These are phyloP conservation scores for Lippia alba DNA, from an alignment of 305 asterid species.

Conservation along the genomic window DNA sequence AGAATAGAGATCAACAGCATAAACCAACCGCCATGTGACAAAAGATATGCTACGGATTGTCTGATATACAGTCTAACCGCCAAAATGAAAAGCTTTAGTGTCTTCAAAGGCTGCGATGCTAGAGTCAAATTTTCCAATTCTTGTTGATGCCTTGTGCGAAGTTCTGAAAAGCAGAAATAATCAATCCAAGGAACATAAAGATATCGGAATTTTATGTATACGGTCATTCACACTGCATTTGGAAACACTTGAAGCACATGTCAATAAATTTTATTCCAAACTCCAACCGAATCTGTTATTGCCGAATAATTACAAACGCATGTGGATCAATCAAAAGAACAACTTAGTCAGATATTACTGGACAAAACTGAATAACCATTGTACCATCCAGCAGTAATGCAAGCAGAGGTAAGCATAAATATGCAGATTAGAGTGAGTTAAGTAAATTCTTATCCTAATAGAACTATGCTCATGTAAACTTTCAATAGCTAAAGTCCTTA, in stretches of 20 bases:
- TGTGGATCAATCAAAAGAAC: conserved; percentile 12
- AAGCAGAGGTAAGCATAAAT: background rate
- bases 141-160: conserved; percentile 58
- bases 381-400: too few relatives aligned
- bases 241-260: background rate
- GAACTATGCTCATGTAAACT: background rate
- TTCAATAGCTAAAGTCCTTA: background rate
- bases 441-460: background rate
- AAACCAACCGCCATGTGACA: conserved; percentile 70
- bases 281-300: background rate
- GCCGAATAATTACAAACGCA: background rate
- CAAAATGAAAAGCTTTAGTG: conserved; percentile 60
- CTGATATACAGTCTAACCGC: conserved; percentile 63
- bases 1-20: conserved; percentile 46
- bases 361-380: background rate
- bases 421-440: background rate
- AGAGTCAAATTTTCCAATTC: conserved; percentile 65
- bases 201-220: background rate
- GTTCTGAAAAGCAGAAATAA: conserved; percentile 48
- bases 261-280: background rate
- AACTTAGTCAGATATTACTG: background rate
- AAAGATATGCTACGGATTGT: conserved; percentile 60
- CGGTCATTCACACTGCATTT: background rate
- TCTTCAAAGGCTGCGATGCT: conserved; percentile 62
- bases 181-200: conserved; percentile 16